A percentile compares a stretch with the other conserved stretches of the same genome.
phyloP scores from a whole-genome alignment of 805 yeast genomes.

The Metschnikowia lachancei region DNA sequence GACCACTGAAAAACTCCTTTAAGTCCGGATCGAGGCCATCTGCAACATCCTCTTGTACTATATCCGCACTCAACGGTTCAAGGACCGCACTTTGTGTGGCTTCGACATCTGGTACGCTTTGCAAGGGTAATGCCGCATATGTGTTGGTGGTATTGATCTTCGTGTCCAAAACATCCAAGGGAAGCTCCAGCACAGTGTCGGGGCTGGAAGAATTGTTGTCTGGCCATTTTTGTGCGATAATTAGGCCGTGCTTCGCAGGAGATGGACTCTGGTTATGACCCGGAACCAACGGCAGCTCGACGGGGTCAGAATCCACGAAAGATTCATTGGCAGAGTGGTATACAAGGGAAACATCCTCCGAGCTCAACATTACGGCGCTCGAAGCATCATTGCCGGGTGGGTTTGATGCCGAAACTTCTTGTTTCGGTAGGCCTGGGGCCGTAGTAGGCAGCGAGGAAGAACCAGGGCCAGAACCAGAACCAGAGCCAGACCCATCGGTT shows the following conservation, averaged over 20 bases:
- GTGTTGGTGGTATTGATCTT: no score
- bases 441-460: neutral
- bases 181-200: no score
- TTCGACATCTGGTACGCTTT: neutral
- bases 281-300: neutral
- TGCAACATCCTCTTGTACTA: neutral
- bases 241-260: neutral
- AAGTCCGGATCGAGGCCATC: slow-evolving; percentile 18
- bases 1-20: slow-evolving; percentile 13
- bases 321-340: slow-evolving; percentile 13
- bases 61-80: neutral
- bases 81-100: neutral
- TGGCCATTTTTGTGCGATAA: no score
- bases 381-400: neutral
- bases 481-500: neutral
- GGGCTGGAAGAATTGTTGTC: no score
- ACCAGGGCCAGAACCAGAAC: no score
- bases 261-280: neutral
- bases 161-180: no score
- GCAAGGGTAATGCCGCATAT: no score
- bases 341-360: neutral
- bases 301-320: slow-evolving; percentile 1
- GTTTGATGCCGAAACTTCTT: neutral
- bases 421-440: neutral
- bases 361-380: neutral